Evolutionary conservation across 106 monocot genomes (phyloP).

Genomic region (Dioscorea alata): DNA sequence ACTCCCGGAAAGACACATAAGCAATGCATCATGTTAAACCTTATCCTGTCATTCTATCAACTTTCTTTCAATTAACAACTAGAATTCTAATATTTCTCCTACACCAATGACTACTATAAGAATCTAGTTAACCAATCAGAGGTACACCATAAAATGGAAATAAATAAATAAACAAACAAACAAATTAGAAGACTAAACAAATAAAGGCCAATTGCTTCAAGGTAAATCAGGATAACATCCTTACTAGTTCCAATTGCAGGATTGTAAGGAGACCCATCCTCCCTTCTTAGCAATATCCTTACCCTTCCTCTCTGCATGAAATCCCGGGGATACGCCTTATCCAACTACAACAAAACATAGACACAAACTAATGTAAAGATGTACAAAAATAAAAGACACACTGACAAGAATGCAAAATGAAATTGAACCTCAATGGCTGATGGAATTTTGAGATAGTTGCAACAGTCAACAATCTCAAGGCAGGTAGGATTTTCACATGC

Average conservation of each 20-base stretch:
- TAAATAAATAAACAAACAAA: not conserved
- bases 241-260: slow-evolving; percentile 71
- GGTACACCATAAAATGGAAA: no score
- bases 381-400: not conserved
- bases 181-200: not conserved
- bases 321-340: slow-evolving; percentile 89
- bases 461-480: slow-evolving; percentile 68
- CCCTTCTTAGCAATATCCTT: slow-evolving; percentile 71
- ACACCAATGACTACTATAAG: no score
- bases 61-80: no score
- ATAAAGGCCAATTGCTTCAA: not conserved
- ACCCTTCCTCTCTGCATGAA: slow-evolving; percentile 93
- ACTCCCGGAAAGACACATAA: no score
- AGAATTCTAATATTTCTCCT: no score
- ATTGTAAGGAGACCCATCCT: slow-evolving; percentile 67
- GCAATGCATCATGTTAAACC: no score
- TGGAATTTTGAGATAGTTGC: slow-evolving; percentile 72
- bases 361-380: not conserved
- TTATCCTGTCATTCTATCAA: no score
- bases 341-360: slow-evolving; percentile 33
- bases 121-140: no score
- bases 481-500: slow-evolving; percentile 71
- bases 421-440: slow-evolving; percentile 64
- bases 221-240: slow-evolving; percentile 6
- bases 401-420: not conserved